Base-by-base conservation (phyloP, 345 rosid genomes). In the Eucalyptus leucophloia region DNA sequence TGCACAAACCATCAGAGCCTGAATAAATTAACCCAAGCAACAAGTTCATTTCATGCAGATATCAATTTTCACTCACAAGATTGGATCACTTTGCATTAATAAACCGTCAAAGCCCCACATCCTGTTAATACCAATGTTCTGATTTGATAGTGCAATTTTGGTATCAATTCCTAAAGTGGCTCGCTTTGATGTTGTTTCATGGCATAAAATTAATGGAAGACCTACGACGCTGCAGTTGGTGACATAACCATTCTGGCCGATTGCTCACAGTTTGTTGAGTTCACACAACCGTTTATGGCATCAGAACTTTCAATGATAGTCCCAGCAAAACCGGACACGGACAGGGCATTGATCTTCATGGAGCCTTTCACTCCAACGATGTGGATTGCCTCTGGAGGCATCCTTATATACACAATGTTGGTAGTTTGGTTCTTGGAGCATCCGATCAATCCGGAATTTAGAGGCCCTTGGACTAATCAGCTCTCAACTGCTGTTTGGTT, bases 221-320 rank as follows among this genome's bases (percentile, higher is more conserved):
- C 91, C 23, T 94, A 77, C n/a, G 93, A 92, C 77, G 94, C 94
- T 4, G 90, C 88, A 6, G 90, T 95, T 3, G 97, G 96, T 0
- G 97, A 95, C 82, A 51, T 95, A 15, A 94, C 97, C 3, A 95
- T 95, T 53, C 88, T 94, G 53, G 92, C 90, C 6, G 6, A 50
- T 21, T 93, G 95, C 89, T 32, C 89, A 21, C 50, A 91, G 6
- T 10, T 16, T 6, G 95, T 94, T 45, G 94, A 93, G 28, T 95
- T 94, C 82, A 92, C 97, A 9, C 96, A 92, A 56, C 95, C 96
- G 37, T 95, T 89, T 50, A 90, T 93, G 4, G 95, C 89, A 82
- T 93, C 97, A 32, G 95, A 94, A 2, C 67, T 95, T 89, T 92
- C 95, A 1, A 93, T 95, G 97, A 87, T 94, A 62, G 95, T 93